Evolutionary conservation across 1,139 yeast species (phyloP), one percentile per base, ranked within the genome.

Genomic region (Cylindricascospora bacillispora): DNA sequence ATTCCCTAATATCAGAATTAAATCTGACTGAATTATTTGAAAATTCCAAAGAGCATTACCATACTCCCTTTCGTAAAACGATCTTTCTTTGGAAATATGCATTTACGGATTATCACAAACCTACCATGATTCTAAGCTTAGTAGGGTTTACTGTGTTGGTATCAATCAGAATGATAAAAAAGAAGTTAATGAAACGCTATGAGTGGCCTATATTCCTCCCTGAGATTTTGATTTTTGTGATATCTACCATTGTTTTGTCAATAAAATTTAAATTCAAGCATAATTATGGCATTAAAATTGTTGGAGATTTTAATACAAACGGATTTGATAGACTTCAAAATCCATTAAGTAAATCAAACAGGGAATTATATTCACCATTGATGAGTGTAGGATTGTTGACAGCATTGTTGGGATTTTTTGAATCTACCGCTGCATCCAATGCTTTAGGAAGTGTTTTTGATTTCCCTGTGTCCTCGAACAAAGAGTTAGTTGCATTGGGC

Each of bases 341-440:
- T 35, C 81, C 81, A 12, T 51, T 74, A 13, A 49, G 64, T 1
- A 42, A 56, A 1, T 41, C 44, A 2, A 47, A 52, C 13, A 40
- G 51, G 4, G 43, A 44, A 2, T 25, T 54, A 10, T 51, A 49
- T 25, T 43, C 39, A 9, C 37, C 39, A 6, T 53, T 76, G 25
- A 62, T 70, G 35, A 60, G 73, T 3, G 63, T 77, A 0, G 74
- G 82, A 0, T 73, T 85, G 37, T 65, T 80, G 36, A 75, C 85
- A 39, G 93, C 95, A 1, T 71, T 85, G 54, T 60, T 89, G 24
- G 98, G 98, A 0, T 82, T 89, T 45, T 82, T 89, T 45, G 97
- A 89, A 52, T 78, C 94, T 4, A 81, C 95, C 0, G 85, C 95
- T 0, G 95, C 97, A 1, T 81, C 89, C 21, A 80, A 81, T 58